Percentiles rank a stretch among this genome's conserved stretches.
Evolutionary conservation across 2,329 filamentous ascomycete genomes (phyloP).

Genomic region (Helotiales sp.): DNA sequence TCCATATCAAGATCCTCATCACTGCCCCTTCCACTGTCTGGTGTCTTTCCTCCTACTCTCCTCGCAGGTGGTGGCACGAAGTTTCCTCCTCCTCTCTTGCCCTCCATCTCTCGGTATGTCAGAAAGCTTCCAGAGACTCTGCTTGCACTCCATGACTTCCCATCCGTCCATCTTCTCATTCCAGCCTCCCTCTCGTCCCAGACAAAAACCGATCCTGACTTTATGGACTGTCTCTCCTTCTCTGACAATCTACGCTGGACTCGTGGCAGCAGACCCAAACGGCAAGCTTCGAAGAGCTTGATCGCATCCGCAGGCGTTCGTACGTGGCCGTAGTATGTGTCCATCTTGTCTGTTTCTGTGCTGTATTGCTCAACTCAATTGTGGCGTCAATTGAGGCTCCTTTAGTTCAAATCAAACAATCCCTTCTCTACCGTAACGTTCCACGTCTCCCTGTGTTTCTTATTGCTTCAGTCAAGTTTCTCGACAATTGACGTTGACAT

Average conservation of each 20-base stretch:
- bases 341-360: slow-evolving; percentile 61
- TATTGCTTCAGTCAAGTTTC: not conserved
- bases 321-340: slow-evolving; percentile 94
- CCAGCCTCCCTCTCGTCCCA: slow-evolving; percentile 99
- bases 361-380: slow-evolving; percentile 10
- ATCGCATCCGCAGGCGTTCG: slow-evolving; percentile 96
- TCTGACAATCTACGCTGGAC: slow-evolving; percentile 96
- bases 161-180: slow-evolving; percentile 98
- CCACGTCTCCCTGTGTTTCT: slow-evolving; percentile 1
- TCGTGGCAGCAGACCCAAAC: slow-evolving; percentile 82
- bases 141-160: slow-evolving; percentile 98
- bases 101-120: slow-evolving; percentile 98
- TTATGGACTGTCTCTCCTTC: slow-evolving; percentile 94
- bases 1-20: slow-evolving; percentile 76
- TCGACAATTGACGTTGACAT: slow-evolving; percentile 3
- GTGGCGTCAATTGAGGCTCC: slow-evolving; percentile 1
- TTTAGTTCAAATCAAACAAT: slow-evolving; percentile 6
- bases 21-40: slow-evolving; percentile 77
- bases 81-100: slow-evolving; percentile 80
- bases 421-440: too few species aligned
- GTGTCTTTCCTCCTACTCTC: slow-evolving; percentile 70
- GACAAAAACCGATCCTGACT: slow-evolving; percentile 97
- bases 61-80: slow-evolving; percentile 60
- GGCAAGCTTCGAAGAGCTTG: slow-evolving; percentile 96
- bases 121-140: slow-evolving; percentile 96